phyloP scores from a whole-genome alignment of 495 filamentous ascomycete genomes.

The Aspergillus incahuasiensis region DNA sequence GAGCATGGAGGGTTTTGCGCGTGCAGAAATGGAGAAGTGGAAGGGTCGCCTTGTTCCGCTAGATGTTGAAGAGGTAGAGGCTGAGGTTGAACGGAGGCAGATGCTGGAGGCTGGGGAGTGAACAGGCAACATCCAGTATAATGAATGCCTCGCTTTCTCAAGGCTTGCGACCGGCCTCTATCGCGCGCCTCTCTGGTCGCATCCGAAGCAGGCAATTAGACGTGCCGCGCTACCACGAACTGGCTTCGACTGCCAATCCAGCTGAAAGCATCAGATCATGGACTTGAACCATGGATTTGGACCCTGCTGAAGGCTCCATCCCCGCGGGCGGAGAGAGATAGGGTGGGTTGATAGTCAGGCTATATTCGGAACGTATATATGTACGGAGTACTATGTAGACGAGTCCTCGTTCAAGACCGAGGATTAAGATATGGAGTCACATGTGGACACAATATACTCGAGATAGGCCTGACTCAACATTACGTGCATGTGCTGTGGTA shows the following conservation, averaged over 20 bases:
- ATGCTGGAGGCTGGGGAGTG: conserved; percentile 51
- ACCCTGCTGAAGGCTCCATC: neutral
- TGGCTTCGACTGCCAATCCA: neutral
- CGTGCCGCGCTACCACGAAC: neutral
- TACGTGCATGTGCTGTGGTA: conserved; percentile 4
- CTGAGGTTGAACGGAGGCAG: conserved; percentile 54
- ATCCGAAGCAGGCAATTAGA: neutral
- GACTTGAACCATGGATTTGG: neutral
- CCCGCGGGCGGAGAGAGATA: too few relatives aligned
- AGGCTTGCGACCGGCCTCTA: neutral
- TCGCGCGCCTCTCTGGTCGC: neutral
- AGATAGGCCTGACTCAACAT: neutral
- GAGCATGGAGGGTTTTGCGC: conserved; percentile 71
- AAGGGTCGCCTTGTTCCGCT: conserved; percentile 34
- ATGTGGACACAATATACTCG: neutral
- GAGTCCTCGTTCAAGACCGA: neutral
- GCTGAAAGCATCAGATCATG: neutral
- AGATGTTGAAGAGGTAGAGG: conserved; percentile 53
- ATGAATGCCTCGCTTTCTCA: neutral
- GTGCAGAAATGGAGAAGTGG: conserved; percentile 49
- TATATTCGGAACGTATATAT: neutral
- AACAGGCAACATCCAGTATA: conserved; percentile 12
- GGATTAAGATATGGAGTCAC: neutral
- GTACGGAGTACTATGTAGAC: too few relatives aligned
- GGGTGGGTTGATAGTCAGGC: too few relatives aligned